These are phyloP conservation scores for Decorospora gaudefroyi DNA, from an alignment of 2,329 filamentous ascomycete species.

Conservation along the genomic window DNA sequence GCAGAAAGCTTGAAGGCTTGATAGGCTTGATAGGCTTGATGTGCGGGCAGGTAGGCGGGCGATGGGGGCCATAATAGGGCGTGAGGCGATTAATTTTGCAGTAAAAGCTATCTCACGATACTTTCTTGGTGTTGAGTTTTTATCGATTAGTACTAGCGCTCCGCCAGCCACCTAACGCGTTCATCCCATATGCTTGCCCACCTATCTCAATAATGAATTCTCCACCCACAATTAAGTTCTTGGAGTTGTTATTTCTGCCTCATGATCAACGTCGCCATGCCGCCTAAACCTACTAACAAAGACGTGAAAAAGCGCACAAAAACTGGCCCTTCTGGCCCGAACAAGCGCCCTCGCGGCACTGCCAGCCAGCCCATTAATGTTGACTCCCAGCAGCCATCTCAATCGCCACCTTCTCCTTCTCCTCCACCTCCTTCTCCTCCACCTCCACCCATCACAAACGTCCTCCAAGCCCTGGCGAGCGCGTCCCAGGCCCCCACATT, in stretches of 20 bases:
- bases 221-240: not conserved
- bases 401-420: not conserved
- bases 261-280: not conserved
- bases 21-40: no score
- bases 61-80: not conserved
- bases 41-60: not conserved
- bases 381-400: not conserved
- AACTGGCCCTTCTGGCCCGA: not conserved
- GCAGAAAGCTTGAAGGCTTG: not conserved
- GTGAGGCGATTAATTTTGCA: slow-evolving; percentile 2
- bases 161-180: no score
- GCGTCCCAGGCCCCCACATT: slow-evolving; percentile 2
- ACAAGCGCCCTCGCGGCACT: slow-evolving; percentile 3
- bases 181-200: no score
- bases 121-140: slow-evolving; percentile 2
- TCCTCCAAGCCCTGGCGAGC: slow-evolving; percentile 1
- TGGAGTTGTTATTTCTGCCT: not conserved
- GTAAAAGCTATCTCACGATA: slow-evolving; percentile 5
- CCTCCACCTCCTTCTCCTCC: not conserved
- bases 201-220: no score
- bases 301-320: not conserved
- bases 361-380: slow-evolving; percentile 3
- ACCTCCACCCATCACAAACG: slow-evolving; percentile 2
- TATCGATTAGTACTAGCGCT: no score
- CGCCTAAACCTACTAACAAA: not conserved